Evolutionary conservation across 2,329 filamentous ascomycete genomes (phyloP), one percentile per base, ranked within the genome.

Genomic region (Colletotrichum sp.): DNA sequence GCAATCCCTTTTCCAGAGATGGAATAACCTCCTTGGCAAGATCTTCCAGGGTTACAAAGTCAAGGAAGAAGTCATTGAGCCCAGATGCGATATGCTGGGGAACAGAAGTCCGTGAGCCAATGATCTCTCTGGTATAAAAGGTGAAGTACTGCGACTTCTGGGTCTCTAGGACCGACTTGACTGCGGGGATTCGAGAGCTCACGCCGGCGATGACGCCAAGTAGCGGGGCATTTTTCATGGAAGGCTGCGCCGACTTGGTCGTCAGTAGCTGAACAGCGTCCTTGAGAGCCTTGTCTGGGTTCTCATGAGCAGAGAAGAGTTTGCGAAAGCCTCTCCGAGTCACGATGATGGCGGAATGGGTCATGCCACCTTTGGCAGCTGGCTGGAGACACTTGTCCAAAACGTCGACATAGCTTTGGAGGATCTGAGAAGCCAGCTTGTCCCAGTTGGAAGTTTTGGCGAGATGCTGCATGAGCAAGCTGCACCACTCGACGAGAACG

Each of bases 131-230:
- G 16, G 91, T 90, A 83, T 98, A 99, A 84, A 96, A 99, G 8
- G 92, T 88, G 83, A 95, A 93, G 83, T 96, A 95, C 67, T 94
- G 89, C 59, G 91, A 86, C 86, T 96, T 98, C 75, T 91, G 88
- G 60, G 87, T 85, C 73, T 92, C 90, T 65, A 99, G 83, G 34
- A 92, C 84, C 7, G 90, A 85, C 80, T 92, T 94, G 65, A 92
- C 89, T 76, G 90, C 85, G 5, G 90, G 86, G 70, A 96, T 90
- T 70, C 96, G 93, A 55, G 94, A 92, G 82, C 94, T 95, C 10
- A 98, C 96, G 8, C 96, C 96, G 60, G 96, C 95, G 78, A 99
- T 91, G 66, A 98, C 92, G 21, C 97, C 97, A 2, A 99, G 90
- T 76, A 98, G 90, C 12, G 94, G 87, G 15, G 95, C 92, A 87